These are phyloP conservation scores for Sideroxylon spinosum DNA, from an alignment of 179 eudicot genomes.

Conservation along the genomic window DNA sequence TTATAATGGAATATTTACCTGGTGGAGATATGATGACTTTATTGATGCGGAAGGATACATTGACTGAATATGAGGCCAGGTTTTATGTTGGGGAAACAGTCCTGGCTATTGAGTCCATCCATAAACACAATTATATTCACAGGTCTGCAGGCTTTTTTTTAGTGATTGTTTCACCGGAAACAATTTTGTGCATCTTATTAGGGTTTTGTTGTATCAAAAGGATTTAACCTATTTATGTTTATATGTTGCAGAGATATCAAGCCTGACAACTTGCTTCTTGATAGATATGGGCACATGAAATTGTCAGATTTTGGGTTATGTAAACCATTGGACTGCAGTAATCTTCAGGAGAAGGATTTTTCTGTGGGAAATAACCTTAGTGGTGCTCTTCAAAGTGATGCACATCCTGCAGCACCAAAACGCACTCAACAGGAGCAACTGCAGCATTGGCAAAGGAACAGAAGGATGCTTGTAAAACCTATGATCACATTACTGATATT, in stretches of 20 bases:
- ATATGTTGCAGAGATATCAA: slow-evolving; percentile 69
- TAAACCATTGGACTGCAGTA: slow-evolving; percentile 77
- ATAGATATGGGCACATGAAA: slow-evolving; percentile 80
- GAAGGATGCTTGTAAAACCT: slow-evolving; percentile 73
- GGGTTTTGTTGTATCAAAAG: not conserved
- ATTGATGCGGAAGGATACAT: slow-evolving; percentile 80
- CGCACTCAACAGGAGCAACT: slow-evolving; percentile 85
- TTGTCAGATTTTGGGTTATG: slow-evolving; percentile 85
- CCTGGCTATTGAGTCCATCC: slow-evolving; percentile 80
- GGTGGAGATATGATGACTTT: slow-evolving; percentile 96
- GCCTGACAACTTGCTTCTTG: slow-evolving; percentile 83
- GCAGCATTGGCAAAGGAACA: slow-evolving; percentile 81
- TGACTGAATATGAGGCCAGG: slow-evolving; percentile 83
- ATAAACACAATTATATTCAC: slow-evolving; percentile 77
- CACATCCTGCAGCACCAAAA: slow-evolving; percentile 59
- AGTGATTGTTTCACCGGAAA: not conserved
- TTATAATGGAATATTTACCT: slow-evolving; percentile 83
- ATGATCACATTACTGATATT: not conserved
- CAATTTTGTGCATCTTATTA: not conserved
- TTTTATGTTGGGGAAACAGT: slow-evolving; percentile 86
- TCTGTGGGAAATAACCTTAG: slow-evolving; percentile 47
- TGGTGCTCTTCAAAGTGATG: slow-evolving; percentile 80
- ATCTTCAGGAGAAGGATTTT: slow-evolving; percentile 76
- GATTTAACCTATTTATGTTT: slow-evolving; percentile 11
- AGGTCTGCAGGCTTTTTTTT: slow-evolving; percentile 39